Percentiles rank a stretch among this genome's conserved stretches.
These are phyloP conservation scores for Plasmodiophora brassicae DNA, from an alignment of 208 protist species.

Conservation along the genomic window DNA sequence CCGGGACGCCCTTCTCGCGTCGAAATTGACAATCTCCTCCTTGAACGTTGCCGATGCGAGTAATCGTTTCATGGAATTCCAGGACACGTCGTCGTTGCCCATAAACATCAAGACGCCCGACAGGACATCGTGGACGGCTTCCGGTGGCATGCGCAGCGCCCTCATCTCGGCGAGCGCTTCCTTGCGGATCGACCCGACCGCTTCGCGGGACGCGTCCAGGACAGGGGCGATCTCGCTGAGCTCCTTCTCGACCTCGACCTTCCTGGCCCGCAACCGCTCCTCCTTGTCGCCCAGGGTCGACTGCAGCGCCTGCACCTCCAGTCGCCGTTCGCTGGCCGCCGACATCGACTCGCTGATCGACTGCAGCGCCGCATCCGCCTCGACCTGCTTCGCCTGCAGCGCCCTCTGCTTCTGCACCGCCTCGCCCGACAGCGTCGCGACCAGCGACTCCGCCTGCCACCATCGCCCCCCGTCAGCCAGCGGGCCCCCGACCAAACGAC, in stretches of 20 bases:
- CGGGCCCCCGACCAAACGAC: no score
- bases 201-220: conserved; percentile 79
- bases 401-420: conserved; percentile 39
- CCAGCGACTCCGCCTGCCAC: conserved; percentile 19
- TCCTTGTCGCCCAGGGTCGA: conserved; percentile 82
- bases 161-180: conserved; percentile 90
- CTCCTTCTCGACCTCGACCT: conserved; percentile 81
- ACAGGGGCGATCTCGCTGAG: conserved; percentile 85
- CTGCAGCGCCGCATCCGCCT: conserved; percentile 85
- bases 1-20: conserved; percentile 74
- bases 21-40: conserved; percentile 88
- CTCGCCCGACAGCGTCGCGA: conserved; percentile 36
- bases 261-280: conserved; percentile 70
- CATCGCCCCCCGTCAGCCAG: no score
- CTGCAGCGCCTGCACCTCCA: conserved; percentile 83
- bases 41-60: conserved; percentile 74
- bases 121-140: conserved; percentile 87
- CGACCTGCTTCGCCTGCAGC: conserved; percentile 81
- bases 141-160: conserved; percentile 85
- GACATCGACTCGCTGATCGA: conserved; percentile 91
- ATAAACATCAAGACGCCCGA: conserved; percentile 88
- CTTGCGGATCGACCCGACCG: conserved; percentile 82
- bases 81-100: conserved; percentile 76
- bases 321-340: conserved; percentile 78
- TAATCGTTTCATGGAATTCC: conserved; percentile 87